Conservation (phyloP, 768 basidiomycete species). For the Hericium rajendrae region DNA sequence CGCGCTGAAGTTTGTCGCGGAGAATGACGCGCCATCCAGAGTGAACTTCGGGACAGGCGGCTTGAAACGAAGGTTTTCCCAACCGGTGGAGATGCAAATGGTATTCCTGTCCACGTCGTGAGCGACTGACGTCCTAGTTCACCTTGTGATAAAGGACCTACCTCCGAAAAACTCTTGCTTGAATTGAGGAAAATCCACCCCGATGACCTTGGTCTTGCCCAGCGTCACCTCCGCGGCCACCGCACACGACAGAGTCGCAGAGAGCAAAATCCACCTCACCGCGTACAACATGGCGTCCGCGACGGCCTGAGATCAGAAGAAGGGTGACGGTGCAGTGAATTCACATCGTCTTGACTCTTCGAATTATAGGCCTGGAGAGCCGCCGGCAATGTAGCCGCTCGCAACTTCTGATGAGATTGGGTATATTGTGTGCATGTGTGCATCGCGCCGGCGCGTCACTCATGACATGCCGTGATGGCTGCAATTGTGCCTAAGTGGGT, state of each 20-base stretch:
- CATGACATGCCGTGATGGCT: too few species aligned
- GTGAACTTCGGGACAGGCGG: constrained; percentile 17
- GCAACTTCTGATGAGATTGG: too few species aligned
- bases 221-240: constrained; percentile 8
- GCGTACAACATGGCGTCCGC: too few species aligned
- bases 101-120: constrained; percentile 18
- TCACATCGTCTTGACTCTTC: too few species aligned
- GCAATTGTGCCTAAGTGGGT: too few species aligned
- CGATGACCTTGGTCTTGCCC: constrained; percentile 17
- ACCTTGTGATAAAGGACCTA: background rate
- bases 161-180: constrained; percentile 25
- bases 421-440: too few species aligned
- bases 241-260: background rate
- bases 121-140: background rate
- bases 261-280: background rate
- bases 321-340: too few species aligned
- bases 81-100: constrained; percentile 26
- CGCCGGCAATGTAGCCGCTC: too few species aligned
- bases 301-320: too few species aligned
- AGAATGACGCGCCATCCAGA: constrained; percentile 17
- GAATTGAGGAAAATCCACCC: constrained; percentile 7
- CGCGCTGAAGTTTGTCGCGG: constrained; percentile 22
- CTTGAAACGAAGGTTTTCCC: constrained; percentile 20
- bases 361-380: too few species aligned
- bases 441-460: too few species aligned